These are phyloP conservation scores for Podospora tetraspora DNA, from an alignment of 495 filamentous ascomycete species.

Conservation along the genomic window DNA sequence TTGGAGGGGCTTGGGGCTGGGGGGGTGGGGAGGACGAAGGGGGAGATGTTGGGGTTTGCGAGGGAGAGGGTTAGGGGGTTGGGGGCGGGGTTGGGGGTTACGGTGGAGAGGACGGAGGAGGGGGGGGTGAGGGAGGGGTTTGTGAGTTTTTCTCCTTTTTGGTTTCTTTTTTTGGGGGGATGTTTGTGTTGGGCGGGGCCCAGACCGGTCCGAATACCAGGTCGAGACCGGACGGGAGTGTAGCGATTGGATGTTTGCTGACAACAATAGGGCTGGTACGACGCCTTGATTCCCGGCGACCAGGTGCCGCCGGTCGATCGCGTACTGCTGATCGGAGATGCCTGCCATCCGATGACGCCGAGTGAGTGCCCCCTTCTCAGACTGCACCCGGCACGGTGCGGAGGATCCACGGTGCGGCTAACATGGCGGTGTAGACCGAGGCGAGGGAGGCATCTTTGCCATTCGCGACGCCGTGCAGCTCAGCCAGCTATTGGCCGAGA, in stretches of 20 bases:
- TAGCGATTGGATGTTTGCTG: neutral
- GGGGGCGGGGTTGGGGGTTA: constrained; percentile 18
- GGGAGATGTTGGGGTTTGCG: constrained; percentile 21
- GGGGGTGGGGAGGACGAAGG: constrained; percentile 15
- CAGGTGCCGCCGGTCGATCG: constrained; percentile 27
- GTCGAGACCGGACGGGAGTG: too few relatives aligned
- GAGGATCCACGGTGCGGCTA: neutral
- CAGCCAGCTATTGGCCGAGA: constrained; percentile 19
- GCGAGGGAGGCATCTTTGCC: constrained; percentile 33
- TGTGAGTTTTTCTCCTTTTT: neutral
- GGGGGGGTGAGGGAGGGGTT: constrained; percentile 10
- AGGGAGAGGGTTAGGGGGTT: constrained; percentile 14
- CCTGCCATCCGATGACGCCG: constrained; percentile 55
- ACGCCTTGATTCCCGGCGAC: constrained; percentile 18
- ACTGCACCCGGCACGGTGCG: neutral
- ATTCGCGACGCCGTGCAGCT: constrained; percentile 28
- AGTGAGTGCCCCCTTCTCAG: constrained; percentile 37
- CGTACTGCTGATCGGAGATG: constrained; percentile 52
- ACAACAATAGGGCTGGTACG: constrained; percentile 8
- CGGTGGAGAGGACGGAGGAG: constrained; percentile 17
- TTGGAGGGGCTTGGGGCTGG: constrained; percentile 24
- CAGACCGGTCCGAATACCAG: neutral
- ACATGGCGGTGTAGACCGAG: constrained; percentile 21
- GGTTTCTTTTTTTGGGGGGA: neutral
- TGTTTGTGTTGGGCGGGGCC: neutral